Base-by-base conservation (phyloP, 768 basidiomycete genomes). In the Lentinula sp. region DNA sequence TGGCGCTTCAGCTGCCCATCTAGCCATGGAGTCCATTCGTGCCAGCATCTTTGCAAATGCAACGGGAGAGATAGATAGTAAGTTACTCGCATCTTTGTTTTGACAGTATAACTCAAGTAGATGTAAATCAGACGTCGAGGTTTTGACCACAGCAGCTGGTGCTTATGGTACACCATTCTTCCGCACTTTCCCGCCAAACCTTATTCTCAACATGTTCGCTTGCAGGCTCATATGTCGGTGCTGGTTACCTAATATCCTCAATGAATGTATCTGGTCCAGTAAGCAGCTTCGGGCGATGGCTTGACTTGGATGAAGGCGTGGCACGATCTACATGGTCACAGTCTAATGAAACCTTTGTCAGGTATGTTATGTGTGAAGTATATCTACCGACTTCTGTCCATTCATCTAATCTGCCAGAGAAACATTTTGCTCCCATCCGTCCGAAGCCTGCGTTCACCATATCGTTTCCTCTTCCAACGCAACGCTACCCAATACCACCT, bases 381-480 rank as follows among this genome's bases (percentile, higher is more conserved):
- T 15, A 23, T 62, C 65, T 53, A 11, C 31, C 7, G 10, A 18
- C n/a, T 4, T 21, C 40, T 43, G 4, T 40, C 5, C 5, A n/a
- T 15, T 18, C 2, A 48, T 18, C 48, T 9, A 43, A 15, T 21
- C 39, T 56, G 37, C 18, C 63, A 82, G 80, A 42, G 75, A 79
- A 63, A 80, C 84, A 1, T 87, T 91, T 65, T 91, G 89, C 67
- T 88, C 88, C 3, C 75, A 88, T 65, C 85, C 87, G 1, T 76
- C 79, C 1, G 74, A 78, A 63, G 79, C 86, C 34, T 91, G 89
- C 63, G 71, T 81, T 1, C 83, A 89, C 67, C 84, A 87, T 67
- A 68, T 83, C 57, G 21, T 32, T n/a, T 15, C 69, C 61, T 69
- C 65, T 59, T 65, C 70, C 58, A 53, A 53, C 40, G 54, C 59